Conservation (phyloP, 371 early-diverging fungal genomes). For the Rhizopus microsporus region DNA sequence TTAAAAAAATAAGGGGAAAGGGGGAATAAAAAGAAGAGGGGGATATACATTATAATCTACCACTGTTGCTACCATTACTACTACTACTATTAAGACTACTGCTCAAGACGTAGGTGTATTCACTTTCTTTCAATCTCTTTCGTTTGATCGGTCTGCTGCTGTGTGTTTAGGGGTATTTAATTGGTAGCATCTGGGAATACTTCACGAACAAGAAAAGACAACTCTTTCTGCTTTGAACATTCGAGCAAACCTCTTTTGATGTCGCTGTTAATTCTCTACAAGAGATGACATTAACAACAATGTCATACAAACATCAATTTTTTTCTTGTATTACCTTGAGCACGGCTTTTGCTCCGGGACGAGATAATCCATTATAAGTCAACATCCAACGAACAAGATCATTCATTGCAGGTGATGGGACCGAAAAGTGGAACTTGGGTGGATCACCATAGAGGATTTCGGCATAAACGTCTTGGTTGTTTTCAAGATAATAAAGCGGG, state of each 20-base stretch:
- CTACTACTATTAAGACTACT: too few species aligned
- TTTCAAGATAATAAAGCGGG: slow-evolving; percentile 51
- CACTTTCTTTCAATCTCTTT: too few species aligned
- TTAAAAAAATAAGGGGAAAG: too few species aligned
- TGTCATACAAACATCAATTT: background rate
- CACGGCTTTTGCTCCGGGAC: slow-evolving; percentile 45
- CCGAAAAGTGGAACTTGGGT: slow-evolving; percentile 47
- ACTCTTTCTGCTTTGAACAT: slow-evolving; percentile 42
- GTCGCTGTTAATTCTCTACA: slow-evolving; percentile 32
- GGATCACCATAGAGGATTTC: slow-evolving; percentile 48
- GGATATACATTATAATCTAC: too few species aligned
- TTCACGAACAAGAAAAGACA: slow-evolving; percentile 43
- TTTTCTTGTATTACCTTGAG: slow-evolving; percentile 28
- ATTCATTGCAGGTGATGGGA: slow-evolving; percentile 36
- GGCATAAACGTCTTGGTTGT: slow-evolving; percentile 44
- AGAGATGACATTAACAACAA: background rate
- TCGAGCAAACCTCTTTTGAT: slow-evolving; percentile 31
- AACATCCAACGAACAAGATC: slow-evolving; percentile 47
- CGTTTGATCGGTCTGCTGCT: background rate
- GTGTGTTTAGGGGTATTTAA: background rate
- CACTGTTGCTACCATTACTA: too few species aligned
- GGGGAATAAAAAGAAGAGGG: too few species aligned
- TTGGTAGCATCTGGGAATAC: slow-evolving; percentile 39
- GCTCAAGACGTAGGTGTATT: too few species aligned
- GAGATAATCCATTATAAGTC: slow-evolving; percentile 31